Evolutionary conservation across 1,284 basidiomycete species (phyloP), one percentile per base, ranked within the genome.

Genomic region (Paramarasmius palmivorus): DNA sequence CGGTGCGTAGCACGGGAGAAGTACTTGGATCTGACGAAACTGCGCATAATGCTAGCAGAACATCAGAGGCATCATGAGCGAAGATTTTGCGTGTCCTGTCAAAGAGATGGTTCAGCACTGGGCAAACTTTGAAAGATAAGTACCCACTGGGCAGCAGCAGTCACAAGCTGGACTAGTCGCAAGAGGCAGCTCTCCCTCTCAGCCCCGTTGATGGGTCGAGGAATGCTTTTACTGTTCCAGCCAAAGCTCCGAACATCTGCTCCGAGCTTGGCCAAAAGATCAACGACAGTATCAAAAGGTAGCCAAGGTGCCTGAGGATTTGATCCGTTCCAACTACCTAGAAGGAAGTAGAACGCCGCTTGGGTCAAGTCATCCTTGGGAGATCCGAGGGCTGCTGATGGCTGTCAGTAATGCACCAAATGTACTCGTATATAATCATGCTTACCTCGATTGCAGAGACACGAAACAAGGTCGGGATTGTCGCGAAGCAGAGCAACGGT

Each of bases 21-120:
- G 76, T 77, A 6, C 71, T 64, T 0, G 73, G 65, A 60, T 90
- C 88, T 57, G 87, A 74, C 2, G 73, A 83, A 20, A 90, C 65
- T 3, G 86, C 66, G 5, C 84, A 56, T 42, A 90, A 60, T 1
- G 72, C 65, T 41, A 82, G 59, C 6, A 84, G 60, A n/a, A 82
- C 63, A 51, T 81, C 73, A 2, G 79, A 73, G 2, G 79, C 63
- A n/a, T 84, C 81, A 3, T 49, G 25, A 2, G 46, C 15, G n/a
- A 39, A 35, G 20, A 57, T 23, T 36, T 49, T 41, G 47, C 61
- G 47, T 36, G 35, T 22, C 29, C 57, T 58, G 29, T 48, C 1
- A 36, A 17, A 20, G 19, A 22, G 1, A 17, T 39, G 15, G 34
- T 34, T 39, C 8, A 41, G 32, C 15, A 5, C 10, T 26, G 10